Evolutionary conservation across 1,139 yeast genomes (phyloP).

Genomic region (Yamadazyma buinensis): DNA sequence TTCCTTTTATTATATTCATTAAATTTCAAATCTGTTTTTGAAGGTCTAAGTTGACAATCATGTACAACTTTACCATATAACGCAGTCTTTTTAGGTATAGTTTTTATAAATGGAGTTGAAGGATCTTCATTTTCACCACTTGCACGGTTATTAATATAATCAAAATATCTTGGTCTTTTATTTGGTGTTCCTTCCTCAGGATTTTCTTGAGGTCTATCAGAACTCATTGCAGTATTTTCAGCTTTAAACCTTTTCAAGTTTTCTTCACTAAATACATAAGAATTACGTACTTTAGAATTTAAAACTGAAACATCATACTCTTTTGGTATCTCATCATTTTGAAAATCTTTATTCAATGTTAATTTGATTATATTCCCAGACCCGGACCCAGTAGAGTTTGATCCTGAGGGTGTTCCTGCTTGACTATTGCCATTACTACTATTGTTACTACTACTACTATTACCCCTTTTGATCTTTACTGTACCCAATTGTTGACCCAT

Average conservation of each 20-base stretch:
- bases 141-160: slow-evolving; percentile 8
- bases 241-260: slow-evolving; percentile 68
- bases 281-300: slow-evolving; percentile 76
- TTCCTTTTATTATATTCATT: slow-evolving; percentile 44
- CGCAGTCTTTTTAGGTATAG: slow-evolving; percentile 82
- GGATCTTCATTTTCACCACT: slow-evolving; percentile 13
- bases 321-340: slow-evolving; percentile 59
- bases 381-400: no score
- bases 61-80: slow-evolving; percentile 85
- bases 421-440: slow-evolving; percentile 20
- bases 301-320: slow-evolving; percentile 78
- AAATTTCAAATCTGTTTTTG: slow-evolving; percentile 68
- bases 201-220: slow-evolving; percentile 14
- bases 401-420: slow-evolving; percentile 18
- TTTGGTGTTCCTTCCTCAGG: slow-evolving; percentile 14
- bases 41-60: slow-evolving; percentile 86
- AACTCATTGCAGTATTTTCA: slow-evolving; percentile 21
- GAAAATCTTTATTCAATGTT: slow-evolving; percentile 40
- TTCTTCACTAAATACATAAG: slow-evolving; percentile 88
- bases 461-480: slow-evolving; percentile 58
- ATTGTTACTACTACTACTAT: slow-evolving; percentile 15
- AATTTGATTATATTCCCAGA: slow-evolving; percentile 59
- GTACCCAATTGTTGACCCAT: slow-evolving; percentile 79
- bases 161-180: slow-evolving; percentile 5
- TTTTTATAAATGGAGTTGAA: slow-evolving; percentile 66